phyloP scores from a whole-genome alignment of 257 asterid species.

The Buddleja alternifolia region DNA sequence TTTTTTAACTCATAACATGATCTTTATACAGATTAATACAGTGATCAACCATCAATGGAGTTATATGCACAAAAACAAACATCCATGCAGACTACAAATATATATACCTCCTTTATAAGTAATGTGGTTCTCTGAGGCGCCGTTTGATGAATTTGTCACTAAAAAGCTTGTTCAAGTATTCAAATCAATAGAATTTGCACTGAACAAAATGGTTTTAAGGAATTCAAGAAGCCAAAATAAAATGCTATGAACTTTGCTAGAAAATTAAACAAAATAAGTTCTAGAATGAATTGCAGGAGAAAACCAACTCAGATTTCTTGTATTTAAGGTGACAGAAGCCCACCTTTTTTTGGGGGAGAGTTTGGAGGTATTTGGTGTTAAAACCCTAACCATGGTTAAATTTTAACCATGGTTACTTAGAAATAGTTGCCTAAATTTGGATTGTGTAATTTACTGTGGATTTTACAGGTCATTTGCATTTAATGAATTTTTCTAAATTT shows the following conservation, averaged over 20 bases:
- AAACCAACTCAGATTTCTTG: conserved; percentile 22
- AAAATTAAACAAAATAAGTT: conserved; percentile 7
- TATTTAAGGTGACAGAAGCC: conserved; percentile 34
- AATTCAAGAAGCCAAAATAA: conserved; percentile 5
- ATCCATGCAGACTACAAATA: conserved; percentile 13
- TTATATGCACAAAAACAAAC: neutral
- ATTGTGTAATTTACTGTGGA: conserved; percentile 19
- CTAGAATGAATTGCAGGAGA: conserved; percentile 10
- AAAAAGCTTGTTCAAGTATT: conserved; percentile 21
- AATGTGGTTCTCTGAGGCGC: conserved; percentile 23
- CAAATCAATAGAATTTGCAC: conserved; percentile 21
- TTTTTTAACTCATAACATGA: neutral
- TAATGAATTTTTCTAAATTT: conserved; percentile 30
- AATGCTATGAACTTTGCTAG: neutral
- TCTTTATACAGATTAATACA: conserved; percentile 17
- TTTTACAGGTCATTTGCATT: conserved; percentile 18
- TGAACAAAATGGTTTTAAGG: conserved; percentile 21
- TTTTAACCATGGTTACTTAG: conserved; percentile 31
- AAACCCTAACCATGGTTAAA: conserved; percentile 46
- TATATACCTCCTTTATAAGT: conserved; percentile 28
- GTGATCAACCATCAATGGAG: conserved; percentile 19
- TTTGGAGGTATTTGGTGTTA: conserved; percentile 18
- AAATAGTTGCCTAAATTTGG: conserved; percentile 22
- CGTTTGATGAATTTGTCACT: conserved; percentile 24
- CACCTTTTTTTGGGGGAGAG: conserved; percentile 23